Evolutionary conservation across 768 basidiomycete species (phyloP), one percentile per base, ranked within the genome.

Genomic region (Pleurotus tuoliensis): DNA sequence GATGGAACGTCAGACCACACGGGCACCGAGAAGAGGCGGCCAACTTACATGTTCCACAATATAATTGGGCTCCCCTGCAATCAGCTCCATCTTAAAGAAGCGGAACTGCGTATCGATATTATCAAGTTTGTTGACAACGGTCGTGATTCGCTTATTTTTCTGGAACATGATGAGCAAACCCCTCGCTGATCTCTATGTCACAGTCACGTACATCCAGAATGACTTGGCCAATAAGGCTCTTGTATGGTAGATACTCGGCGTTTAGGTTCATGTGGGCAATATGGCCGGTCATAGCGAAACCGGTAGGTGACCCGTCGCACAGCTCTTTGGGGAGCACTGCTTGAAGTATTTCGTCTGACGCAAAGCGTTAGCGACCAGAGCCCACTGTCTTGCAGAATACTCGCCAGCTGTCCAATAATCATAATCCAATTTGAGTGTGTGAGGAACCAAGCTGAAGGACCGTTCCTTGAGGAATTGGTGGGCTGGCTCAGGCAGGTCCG

Each of bases 81-180:
- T 76, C 5, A 98, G 76, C 63, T 99, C 97, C 97, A 99, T 98
- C 63, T 90, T 80, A 69, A 99, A 99, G 61, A 94, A 88, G 16
- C 97, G 86, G 68, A 94, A 99, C 67, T 87, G 77, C 24, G 77
- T 84, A 65, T 94, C 84, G 54, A 98, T 98, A 39, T 71, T 83
- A 61, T 95, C 83, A 37, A 97, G 73, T 71, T 98, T 99, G 75
- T 99, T 98, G 40, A 99, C 94, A 2, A 98, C 94, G 0, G 96
- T 98, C 63, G 79, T 80, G 40, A 96, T 76, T 20, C 73, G 73
- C 18, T 80, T 80, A 67, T 94, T 94, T 91, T 99, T 98, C 94
- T 97, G 43, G 12, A 9, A 63, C 50, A 41, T 13, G 18, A 56
- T 38, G 45, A 55, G 27, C 58, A 56, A 11, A 11, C 5, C 6